A percentile compares a stretch with the other conserved stretches of the same genome.
Conservation (phyloP, 2,329 filamentous ascomycete genomes). For the Botrytis galanthina region DNA sequence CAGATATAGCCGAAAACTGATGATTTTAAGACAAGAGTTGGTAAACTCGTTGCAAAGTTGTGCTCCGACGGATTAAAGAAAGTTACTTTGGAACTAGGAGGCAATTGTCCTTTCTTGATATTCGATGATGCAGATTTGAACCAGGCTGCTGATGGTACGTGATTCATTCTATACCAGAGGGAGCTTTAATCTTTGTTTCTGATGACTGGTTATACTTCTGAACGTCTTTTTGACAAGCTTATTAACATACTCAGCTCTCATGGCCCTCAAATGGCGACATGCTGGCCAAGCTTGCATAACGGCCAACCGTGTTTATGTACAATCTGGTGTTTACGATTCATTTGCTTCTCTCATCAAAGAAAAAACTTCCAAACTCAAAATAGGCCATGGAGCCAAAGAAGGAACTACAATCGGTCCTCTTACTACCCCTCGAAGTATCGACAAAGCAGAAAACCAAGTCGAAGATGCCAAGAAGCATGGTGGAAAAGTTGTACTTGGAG, state of each 20-base stretch:
- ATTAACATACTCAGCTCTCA: slow-evolving; percentile 37
- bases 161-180: no score
- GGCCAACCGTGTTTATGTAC: slow-evolving; percentile 64
- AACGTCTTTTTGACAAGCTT: neutral
- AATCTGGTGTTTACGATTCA: slow-evolving; percentile 58
- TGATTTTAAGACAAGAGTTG: slow-evolving; percentile 49
- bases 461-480: slow-evolving; percentile 62
- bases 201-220: neutral
- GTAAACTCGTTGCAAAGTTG: slow-evolving; percentile 59
- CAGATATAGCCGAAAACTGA: slow-evolving; percentile 5
- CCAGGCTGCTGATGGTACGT: slow-evolving; percentile 49
- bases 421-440: slow-evolving; percentile 53
- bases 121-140: slow-evolving; percentile 64
- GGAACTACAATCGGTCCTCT: slow-evolving; percentile 59
- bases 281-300: slow-evolving; percentile 65
- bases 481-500: slow-evolving; percentile 62
- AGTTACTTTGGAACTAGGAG: slow-evolving; percentile 61
- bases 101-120: slow-evolving; percentile 63
- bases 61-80: slow-evolving; percentile 63
- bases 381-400: slow-evolving; percentile 60
- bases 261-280: slow-evolving; percentile 55
- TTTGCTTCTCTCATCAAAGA: slow-evolving; percentile 56
- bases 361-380: slow-evolving; percentile 51
- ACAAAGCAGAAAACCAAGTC: slow-evolving; percentile 59
- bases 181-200: neutral